Evolutionary conservation across 2,329 filamentous ascomycete species (phyloP).

Genomic region (Colletotrichum siamense): DNA sequence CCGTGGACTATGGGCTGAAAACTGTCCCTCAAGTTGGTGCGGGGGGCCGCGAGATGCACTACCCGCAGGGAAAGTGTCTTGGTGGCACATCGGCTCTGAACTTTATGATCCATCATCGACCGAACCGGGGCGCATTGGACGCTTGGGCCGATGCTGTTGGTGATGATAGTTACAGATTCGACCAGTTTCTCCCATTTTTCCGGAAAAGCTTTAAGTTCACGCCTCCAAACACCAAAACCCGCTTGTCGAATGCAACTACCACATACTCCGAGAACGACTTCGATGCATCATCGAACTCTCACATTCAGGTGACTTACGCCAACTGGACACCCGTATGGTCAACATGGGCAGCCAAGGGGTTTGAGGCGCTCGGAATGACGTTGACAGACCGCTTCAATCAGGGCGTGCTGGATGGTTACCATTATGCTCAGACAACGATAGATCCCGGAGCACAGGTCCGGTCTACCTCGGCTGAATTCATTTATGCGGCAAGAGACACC

Average conservation of each 20-base stretch:
- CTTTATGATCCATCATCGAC: conserved; percentile 31
- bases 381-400: conserved; percentile 38
- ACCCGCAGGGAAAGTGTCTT: conserved; percentile 39
- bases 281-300: conserved; percentile 22
- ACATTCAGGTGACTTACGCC: conserved; percentile 27
- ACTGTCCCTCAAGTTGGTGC: conserved; percentile 28
- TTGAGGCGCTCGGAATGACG: conserved; percentile 45
- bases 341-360: conserved; percentile 29
- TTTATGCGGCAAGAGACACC: conserved; percentile 33
- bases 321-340: conserved; percentile 26
- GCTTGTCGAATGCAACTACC: conserved; percentile 25
- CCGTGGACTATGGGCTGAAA: conserved; percentile 33
- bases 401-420: conserved; percentile 43
- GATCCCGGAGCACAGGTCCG: conserved; percentile 28
- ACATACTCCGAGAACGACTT: conserved; percentile 22
- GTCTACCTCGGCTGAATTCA: conserved; percentile 39
- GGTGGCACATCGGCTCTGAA: conserved; percentile 33
- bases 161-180: conserved; percentile 31
- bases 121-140: conserved; percentile 26
- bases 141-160: conserved; percentile 35
- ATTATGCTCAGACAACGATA: conserved; percentile 31
- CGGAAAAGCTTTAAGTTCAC: conserved; percentile 35
- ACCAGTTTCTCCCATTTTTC: conserved; percentile 35
- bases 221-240: conserved; percentile 27
- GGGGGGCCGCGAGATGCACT: conserved; percentile 34